These are phyloP conservation scores for Xylaria sp. DNA, from an alignment of 2,329 filamentous ascomycete genomes.

Conservation along the genomic window DNA sequence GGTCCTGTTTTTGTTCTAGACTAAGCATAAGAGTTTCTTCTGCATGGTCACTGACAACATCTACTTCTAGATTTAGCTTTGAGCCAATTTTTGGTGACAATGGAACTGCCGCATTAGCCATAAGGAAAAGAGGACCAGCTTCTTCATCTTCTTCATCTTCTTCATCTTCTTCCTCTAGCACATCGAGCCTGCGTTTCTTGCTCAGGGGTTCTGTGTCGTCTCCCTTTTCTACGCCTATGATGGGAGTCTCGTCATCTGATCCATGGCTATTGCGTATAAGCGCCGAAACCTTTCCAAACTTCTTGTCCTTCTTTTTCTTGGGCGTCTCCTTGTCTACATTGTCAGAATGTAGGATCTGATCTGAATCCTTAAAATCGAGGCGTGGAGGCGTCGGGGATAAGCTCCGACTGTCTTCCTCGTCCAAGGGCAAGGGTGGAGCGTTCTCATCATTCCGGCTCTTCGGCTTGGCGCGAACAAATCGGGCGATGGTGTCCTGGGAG, in stretches of 20 bases:
- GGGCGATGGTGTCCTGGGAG: constrained; percentile 67
- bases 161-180: constrained; percentile 1
- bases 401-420: background rate
- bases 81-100: background rate
- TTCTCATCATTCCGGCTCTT: constrained; percentile 27
- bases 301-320: constrained; percentile 7
- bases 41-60: background rate
- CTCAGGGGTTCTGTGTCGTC: constrained; percentile 14
- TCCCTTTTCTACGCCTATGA: background rate
- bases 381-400: background rate
- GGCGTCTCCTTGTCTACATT: constrained; percentile 27
- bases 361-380: background rate
- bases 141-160: background rate
- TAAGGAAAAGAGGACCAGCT: background rate
- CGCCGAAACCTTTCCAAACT: background rate
- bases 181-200: constrained; percentile 32
- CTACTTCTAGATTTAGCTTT: constrained; percentile 1
- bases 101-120: background rate
- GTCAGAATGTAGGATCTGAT: constrained; percentile 5
- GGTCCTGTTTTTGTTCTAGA: background rate
- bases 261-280: background rate
- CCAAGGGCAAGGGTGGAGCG: constrained; percentile 3
- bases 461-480: constrained; percentile 56
- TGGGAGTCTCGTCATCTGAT: background rate
- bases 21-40: background rate